These are phyloP conservation scores for Pseudogymnoascus verrucosus DNA, from an alignment of 2,329 filamentous ascomycete genomes.

Conservation along the genomic window DNA sequence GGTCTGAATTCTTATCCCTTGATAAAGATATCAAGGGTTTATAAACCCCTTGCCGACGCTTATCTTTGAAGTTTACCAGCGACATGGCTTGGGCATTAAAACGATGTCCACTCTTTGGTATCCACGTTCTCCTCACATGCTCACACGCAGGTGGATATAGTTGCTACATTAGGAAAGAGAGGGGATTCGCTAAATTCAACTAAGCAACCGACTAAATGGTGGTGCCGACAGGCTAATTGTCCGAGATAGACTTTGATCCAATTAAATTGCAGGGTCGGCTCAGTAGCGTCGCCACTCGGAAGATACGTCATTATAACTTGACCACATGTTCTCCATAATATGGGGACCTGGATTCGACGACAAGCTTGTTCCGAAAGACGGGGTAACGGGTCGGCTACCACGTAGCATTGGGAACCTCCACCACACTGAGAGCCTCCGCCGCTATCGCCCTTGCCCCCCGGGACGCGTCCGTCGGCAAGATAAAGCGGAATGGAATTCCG, in stretches of 20 bases:
- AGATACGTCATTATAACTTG: background rate
- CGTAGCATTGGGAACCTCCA: background rate
- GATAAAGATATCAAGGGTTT: slow-evolving; percentile 4
- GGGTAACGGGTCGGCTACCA: slow-evolving; percentile 5
- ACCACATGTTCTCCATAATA: background rate
- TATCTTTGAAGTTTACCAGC: background rate
- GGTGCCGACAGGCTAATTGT: background rate
- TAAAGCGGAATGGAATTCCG: background rate
- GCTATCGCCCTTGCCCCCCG: background rate
- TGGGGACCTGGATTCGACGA: background rate
- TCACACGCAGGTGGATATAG: background rate
- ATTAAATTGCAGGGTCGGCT: slow-evolving; percentile 4
- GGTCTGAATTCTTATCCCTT: background rate
- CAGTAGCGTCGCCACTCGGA: background rate
- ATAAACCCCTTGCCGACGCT: background rate
- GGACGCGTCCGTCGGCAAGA: background rate
- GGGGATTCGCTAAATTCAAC: background rate
- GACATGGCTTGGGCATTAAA: background rate
- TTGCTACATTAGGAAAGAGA: slow-evolving; percentile 1
- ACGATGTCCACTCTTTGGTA: background rate
- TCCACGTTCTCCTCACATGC: background rate
- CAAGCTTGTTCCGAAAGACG: background rate
- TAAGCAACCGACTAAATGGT: background rate
- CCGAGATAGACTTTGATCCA: background rate
- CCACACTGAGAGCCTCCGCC: background rate